Conservation (phyloP, 2,329 filamentous ascomycete species). For the Fusarium xylarioides region DNA sequence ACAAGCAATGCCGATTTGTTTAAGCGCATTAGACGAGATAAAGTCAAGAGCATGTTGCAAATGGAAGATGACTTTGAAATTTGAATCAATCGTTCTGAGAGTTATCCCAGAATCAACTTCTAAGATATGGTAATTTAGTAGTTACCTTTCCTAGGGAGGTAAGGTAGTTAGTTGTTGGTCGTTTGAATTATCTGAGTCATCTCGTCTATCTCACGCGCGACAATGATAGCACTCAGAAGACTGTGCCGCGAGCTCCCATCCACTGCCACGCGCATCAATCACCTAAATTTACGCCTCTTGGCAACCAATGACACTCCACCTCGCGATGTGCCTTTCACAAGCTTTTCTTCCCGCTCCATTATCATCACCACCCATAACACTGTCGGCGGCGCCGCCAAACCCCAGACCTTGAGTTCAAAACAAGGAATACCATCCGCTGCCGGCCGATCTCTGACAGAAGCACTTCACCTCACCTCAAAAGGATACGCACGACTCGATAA, state of each 20-base stretch:
- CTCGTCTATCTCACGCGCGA: constrained; percentile 39
- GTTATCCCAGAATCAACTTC: not conserved
- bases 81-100: not conserved
- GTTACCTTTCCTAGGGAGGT: not conserved
- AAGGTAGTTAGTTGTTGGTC: constrained; percentile 1
- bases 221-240: constrained; percentile 6
- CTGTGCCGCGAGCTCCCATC: constrained; percentile 32
- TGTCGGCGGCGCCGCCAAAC: not conserved
- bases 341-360: constrained; percentile 10
- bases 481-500: not conserved
- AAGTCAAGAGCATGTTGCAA: not conserved
- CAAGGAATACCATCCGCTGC: constrained; percentile 16
- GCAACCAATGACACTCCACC: constrained; percentile 6
- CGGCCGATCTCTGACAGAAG: not conserved
- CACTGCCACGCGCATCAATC: constrained; percentile 33
- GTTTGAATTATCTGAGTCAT: constrained; percentile 34
- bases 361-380: constrained; percentile 2
- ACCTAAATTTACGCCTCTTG: constrained; percentile 6
- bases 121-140: not conserved
- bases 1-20: not conserved
- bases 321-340: constrained; percentile 5
- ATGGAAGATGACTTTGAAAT: not conserved
- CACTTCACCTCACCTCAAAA: not conserved
- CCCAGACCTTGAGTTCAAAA: not conserved
- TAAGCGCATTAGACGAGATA: not conserved